Percentiles rank a stretch among this genome's conserved stretches.
Conservation (phyloP, 2,329 filamentous ascomycete genomes). For the Massarina eburnea region DNA sequence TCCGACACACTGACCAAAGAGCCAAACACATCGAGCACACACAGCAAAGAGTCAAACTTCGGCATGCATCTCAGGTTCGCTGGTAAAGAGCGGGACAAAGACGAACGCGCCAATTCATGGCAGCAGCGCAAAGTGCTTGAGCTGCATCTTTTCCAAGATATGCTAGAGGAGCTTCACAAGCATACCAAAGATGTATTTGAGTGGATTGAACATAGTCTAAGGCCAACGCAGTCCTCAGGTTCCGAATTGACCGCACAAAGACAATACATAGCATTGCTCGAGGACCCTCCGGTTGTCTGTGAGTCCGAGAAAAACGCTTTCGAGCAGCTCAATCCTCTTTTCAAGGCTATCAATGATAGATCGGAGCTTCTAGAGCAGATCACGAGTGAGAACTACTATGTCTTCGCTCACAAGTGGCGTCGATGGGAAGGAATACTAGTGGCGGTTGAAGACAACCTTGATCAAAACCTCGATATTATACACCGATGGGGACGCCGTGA, state of each 20-base stretch:
- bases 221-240: too few relatives aligned
- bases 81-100: neutral
- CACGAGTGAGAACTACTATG: neutral
- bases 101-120: conserved; percentile 19
- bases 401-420: conserved; percentile 11
- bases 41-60: too few relatives aligned
- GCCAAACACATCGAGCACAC: neutral
- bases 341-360: too few relatives aligned
- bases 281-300: too few relatives aligned
- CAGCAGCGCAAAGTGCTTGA: conserved; percentile 34
- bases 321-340: too few relatives aligned
- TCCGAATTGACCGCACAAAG: too few relatives aligned
- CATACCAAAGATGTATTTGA: conserved; percentile 5
- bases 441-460: conserved; percentile 18
- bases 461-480: conserved; percentile 15
- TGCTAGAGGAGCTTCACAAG: conserved; percentile 13
- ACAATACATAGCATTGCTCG: neutral
- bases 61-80: neutral
- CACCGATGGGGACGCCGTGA: conserved; percentile 29
- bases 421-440: conserved; percentile 18
- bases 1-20: neutral
- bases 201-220: too few relatives aligned
- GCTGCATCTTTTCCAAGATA: conserved; percentile 24
- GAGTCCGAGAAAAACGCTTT: too few relatives aligned
- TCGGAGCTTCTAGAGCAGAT: too few relatives aligned